Base-by-base conservation (phyloP, 2,329 filamentous ascomycete genomes). In the Gnomoniopsis sp. region DNA sequence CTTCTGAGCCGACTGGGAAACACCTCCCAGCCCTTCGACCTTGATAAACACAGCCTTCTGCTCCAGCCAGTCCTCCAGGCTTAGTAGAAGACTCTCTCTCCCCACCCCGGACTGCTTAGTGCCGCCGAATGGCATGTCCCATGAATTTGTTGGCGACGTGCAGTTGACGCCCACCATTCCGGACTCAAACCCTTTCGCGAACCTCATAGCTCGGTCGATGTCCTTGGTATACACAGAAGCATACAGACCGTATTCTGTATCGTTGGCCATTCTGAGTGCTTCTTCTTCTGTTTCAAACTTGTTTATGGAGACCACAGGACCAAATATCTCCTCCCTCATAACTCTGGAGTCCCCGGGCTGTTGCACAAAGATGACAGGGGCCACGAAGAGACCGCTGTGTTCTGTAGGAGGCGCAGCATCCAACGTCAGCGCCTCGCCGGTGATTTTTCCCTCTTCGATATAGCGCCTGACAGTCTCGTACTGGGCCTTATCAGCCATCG, bases 251-350 rank as follows among this genome's bases (percentile, higher is more conserved):
- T 81, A 85, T 36, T 79, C 79, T 6, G 78, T 80, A 65, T 85
- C 77, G 65, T 87, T 87, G 2, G 83, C 82, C 33, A 76, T 70
- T 44, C 72, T 67, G 33, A 86, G 66, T 1, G 76, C 81, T 63
- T 86, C 82, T 26, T 79, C 77, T 64, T 86, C 83, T 0, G 76
- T 79, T 65, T 82, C 80, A 71, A 86, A 86, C 0, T 75, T 78
- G 55, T 78, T 78, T 62, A 88, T 79, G 23, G 79, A 79, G 0
- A 84, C 80, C 3, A 89, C 85, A 0, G 86, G 85, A 0, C 86
- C 85, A 62, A 88, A 88, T 0, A 88, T 77, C 61, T 88, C 85
- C 63, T 88, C 83, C 21, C 79, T 77, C 70, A 80, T 81, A 53
- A 87, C 79, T 57, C 71, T 72, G 1, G 74, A 71, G 34, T 73